Evolutionary conservation across 2,329 filamentous ascomycete species (phyloP).

Genomic region (Diaporthe sp.): DNA sequence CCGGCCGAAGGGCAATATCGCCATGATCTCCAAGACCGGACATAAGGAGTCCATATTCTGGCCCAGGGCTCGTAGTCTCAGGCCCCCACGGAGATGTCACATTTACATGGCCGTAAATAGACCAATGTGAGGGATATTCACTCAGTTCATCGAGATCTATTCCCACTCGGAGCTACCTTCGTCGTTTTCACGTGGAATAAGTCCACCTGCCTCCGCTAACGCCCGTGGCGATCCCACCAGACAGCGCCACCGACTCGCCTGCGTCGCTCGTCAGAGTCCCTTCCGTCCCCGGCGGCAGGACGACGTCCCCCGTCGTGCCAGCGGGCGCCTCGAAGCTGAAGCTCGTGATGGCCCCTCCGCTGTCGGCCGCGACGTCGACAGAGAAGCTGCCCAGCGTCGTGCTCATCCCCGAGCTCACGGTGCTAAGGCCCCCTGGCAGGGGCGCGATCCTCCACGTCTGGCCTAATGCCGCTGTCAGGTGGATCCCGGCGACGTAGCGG

Average conservation of each 20-base stretch:
- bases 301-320: conserved; percentile 39
- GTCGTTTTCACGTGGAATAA: conserved; percentile 15
- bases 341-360: conserved; percentile 34
- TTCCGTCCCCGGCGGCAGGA: conserved; percentile 36
- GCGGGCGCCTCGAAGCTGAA: conserved; percentile 39
- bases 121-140: conserved; percentile 3
- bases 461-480: conserved; percentile 53
- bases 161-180: not conserved
- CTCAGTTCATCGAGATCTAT: conserved; percentile 9
- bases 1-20: conserved; percentile 9
- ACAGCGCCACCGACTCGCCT: conserved; percentile 26
- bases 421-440: conserved; percentile 55
- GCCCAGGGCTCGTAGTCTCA: conserved; percentile 7
- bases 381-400: conserved; percentile 36
- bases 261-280: conserved; percentile 32
- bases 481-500: conserved; percentile 59
- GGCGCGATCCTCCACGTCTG: conserved; percentile 55
- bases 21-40: conserved; percentile 6
- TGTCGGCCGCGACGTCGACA: conserved; percentile 37
- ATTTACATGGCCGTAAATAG: not conserved
- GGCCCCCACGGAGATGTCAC: not conserved
- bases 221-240: conserved; percentile 30
- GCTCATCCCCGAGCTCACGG: conserved; percentile 36
- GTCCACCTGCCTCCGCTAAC: conserved; percentile 39
- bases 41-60: not conserved